phyloP scores from a whole-genome alignment of 1,284 basidiomycete genomes.

The Macrocystidia cucumis region DNA sequence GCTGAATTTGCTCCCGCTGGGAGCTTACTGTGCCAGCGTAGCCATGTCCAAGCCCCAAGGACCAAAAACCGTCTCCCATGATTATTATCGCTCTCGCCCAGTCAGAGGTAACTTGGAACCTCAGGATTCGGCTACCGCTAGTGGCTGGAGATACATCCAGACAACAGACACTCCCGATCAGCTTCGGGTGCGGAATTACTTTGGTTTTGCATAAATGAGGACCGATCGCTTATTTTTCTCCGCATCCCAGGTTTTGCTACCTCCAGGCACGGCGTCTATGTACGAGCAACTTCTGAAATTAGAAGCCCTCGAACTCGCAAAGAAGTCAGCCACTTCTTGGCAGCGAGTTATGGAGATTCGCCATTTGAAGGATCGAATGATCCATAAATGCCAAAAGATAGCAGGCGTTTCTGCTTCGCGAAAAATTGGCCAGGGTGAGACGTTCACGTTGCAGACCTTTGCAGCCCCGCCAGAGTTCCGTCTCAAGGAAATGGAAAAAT shows the following conservation, averaged over 20 bases:
- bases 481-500: constrained; percentile 70
- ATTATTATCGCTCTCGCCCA: constrained; percentile 52
- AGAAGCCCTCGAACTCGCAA: constrained; percentile 51
- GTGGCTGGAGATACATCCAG: constrained; percentile 64
- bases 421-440: constrained; percentile 25
- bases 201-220: constrained; percentile 4
- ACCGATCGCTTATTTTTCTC: too few relatives aligned
- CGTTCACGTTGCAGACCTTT: constrained; percentile 48
- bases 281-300: constrained; percentile 57
- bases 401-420: constrained; percentile 29
- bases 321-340: constrained; percentile 48
- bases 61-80: constrained; percentile 28
- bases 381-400: constrained; percentile 64
- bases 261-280: constrained; percentile 61
- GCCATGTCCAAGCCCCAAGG: constrained; percentile 10
- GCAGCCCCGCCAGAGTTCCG: constrained; percentile 65
- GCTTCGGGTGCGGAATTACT: constrained; percentile 41
- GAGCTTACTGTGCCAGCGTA: constrained; percentile 6
- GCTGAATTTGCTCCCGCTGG: too few relatives aligned
- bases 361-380: constrained; percentile 71
- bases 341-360: constrained; percentile 63
- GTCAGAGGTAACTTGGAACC: constrained; percentile 68
- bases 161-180: constrained; percentile 69
- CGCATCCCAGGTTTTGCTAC: constrained; percentile 48
- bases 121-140: constrained; percentile 40